Base-by-base conservation (phyloP, 2,329 filamentous ascomycete species). In the Fusarium sp. region DNA sequence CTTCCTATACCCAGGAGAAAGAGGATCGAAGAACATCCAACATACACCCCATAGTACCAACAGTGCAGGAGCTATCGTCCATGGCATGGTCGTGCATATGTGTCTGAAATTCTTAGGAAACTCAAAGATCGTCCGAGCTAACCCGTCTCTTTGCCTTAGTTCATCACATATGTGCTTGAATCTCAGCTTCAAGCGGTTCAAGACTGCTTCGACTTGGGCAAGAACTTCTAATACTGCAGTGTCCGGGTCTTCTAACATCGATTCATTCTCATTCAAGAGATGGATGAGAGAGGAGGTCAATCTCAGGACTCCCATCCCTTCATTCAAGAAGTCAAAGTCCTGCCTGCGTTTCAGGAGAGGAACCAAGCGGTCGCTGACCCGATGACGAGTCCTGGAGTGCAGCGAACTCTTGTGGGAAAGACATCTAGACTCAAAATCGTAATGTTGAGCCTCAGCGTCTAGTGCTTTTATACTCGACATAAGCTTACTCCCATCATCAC, bases 11-110 rank as follows among this genome's bases (percentile, higher is more conserved):
- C 17, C 20, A 5, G 30, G 2, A 20, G 14, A 4, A 8, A 11
- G 11, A 1, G 23, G 30, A 7, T 20, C 4, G 14, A 38, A 28
- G 30, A 53, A 53, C 50, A 53, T 48, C 30, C 50, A 53, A 7
- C 28, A 48, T 0, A 53, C 50, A 1, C 50, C 42, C 30, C 50
- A 48, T 7, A 53, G 11, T 8, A 48, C 21, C 3, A 48, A 6
- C 4, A 53, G 5, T 2, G 50, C 42, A 10, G 43, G 30, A 6
- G 24, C 12, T n/a, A 53, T 47, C 6, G 50, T 47, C 42, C 30
- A 53, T 3, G 50, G 30, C 42, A 48, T 48, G 7, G 30, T 53
- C 12, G 23, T 38, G 21, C 50, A 48, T 7, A 21, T 4, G 15
- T 53, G 42, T 7, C 50, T 19, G 4, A 36, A 21, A 2, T 48